phyloP scores from a whole-genome alignment of 2,329 filamentous ascomycete genomes.

The Sphaerostilbella broomeana region DNA sequence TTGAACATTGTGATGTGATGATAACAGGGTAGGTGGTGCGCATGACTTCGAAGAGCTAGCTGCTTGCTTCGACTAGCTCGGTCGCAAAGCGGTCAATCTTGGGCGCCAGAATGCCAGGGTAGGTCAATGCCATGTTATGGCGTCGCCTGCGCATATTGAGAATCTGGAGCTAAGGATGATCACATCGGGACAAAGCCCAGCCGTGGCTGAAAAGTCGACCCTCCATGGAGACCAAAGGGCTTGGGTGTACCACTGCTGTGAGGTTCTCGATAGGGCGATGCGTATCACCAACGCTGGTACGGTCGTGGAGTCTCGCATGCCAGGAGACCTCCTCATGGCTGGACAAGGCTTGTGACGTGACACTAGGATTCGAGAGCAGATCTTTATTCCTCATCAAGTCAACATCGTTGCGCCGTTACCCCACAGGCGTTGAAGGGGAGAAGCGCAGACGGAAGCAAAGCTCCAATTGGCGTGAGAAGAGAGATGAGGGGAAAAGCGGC shows the following conservation, averaged over 20 bases:
- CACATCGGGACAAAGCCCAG: constrained; percentile 17
- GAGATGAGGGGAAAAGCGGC: constrained; percentile 3
- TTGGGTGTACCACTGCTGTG: too few species aligned
- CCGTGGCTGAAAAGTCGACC: constrained; percentile 6
- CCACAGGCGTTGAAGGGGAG: constrained; percentile 7
- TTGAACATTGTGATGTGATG: too few species aligned
- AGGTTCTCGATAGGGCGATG: constrained; percentile 6
- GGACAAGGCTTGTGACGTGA: constrained; percentile 19
- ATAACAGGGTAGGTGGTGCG: too few species aligned
- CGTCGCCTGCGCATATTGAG: constrained; percentile 15
- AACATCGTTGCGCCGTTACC: constrained; percentile 8
- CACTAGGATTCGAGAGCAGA: constrained; percentile 15
- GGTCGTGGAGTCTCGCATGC: neutral
- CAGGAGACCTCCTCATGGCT: constrained; percentile 1
- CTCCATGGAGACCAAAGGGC: neutral
- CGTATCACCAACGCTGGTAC: constrained; percentile 10
- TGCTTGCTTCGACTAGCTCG: constrained; percentile 6
- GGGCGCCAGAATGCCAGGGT: constrained; percentile 2
- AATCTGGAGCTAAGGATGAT: constrained; percentile 22
- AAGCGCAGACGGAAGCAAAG: neutral
- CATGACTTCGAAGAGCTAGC: neutral
- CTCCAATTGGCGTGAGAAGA: constrained; percentile 12
- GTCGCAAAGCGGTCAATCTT: constrained; percentile 14
- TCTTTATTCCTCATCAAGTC: constrained; percentile 15
- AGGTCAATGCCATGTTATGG: constrained; percentile 4